These are phyloP conservation scores for Neurospora sp. DNA, from an alignment of 2,329 filamentous ascomycete genomes.

Conservation along the genomic window DNA sequence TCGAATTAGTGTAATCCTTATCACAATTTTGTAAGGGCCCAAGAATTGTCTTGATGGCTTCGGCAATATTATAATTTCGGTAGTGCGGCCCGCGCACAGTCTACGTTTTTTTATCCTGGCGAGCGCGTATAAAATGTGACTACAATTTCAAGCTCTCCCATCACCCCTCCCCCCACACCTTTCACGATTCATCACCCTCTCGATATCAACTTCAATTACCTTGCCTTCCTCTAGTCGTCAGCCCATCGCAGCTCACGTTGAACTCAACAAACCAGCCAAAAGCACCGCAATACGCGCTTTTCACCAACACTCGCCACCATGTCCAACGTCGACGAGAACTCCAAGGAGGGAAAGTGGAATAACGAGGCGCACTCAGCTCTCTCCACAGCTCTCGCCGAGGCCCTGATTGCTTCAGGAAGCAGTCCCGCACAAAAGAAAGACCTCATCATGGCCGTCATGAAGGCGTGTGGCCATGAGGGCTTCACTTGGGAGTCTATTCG, in stretches of 20 bases:
- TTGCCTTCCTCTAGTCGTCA: not conserved
- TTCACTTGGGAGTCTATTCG: conserved; percentile 37
- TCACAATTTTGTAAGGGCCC: too few species aligned
- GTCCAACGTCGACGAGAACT: not conserved
- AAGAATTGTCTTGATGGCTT: too few species aligned
- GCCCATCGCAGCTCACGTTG: not conserved
- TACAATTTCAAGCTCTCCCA: not conserved
- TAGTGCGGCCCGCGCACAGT: too few species aligned
- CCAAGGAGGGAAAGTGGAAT: conserved; percentile 15
- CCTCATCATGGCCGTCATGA: not conserved
- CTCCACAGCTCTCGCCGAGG: conserved; percentile 12
- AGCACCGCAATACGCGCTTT: not conserved
- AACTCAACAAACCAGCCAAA: not conserved
- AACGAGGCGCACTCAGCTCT: conserved; percentile 16
- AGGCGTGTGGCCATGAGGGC: not conserved
- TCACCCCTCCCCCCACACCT: not conserved
- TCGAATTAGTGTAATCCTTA: too few species aligned
- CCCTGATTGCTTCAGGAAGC: conserved; percentile 1
- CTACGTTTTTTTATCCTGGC: too few species aligned
- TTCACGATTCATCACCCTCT: not conserved
- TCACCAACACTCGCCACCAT: not conserved
- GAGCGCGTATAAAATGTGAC: not conserved
- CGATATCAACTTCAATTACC: not conserved
- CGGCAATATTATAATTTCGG: too few species aligned
- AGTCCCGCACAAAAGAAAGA: conserved; percentile 4